Conservation (phyloP, 2,329 filamentous ascomycete species). For the Dactylellina haptotyla region DNA sequence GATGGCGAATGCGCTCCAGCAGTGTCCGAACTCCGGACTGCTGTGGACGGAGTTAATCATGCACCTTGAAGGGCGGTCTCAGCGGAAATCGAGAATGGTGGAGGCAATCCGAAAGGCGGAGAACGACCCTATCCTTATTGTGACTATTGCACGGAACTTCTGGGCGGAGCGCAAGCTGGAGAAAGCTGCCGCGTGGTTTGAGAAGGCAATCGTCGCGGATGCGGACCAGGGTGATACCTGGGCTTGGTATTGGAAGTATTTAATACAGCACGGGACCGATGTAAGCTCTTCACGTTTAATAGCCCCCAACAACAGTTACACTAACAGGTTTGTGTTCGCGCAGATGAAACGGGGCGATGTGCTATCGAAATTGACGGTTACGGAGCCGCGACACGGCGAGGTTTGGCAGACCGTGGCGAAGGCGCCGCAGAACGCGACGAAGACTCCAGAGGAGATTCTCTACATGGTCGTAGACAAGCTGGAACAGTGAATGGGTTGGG, state of each 20-base stretch:
- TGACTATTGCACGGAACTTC: constrained; percentile 92
- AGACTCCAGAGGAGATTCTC: constrained; percentile 81
- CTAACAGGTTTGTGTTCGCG: neutral
- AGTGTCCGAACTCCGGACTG: constrained; percentile 85
- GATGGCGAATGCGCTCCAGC: constrained; percentile 92
- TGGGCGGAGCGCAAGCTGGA: constrained; percentile 93
- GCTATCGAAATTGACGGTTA: constrained; percentile 79
- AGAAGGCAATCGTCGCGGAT: constrained; percentile 90
- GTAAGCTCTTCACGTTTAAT: constrained; percentile 59
- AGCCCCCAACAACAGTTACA: constrained; percentile 52
- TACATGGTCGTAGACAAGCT: constrained; percentile 75
- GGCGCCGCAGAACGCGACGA: constrained; percentile 80
- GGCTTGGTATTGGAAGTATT: constrained; percentile 98
- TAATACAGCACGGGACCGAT: constrained; percentile 89
- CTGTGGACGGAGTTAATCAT: constrained; percentile 96
- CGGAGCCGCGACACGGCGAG: constrained; percentile 92
- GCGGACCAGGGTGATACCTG: constrained; percentile 89
- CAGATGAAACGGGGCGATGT: constrained; percentile 88
- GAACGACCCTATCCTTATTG: constrained; percentile 86
- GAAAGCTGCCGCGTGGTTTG: constrained; percentile 96
- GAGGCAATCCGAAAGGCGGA: constrained; percentile 98
- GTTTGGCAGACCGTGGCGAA: constrained; percentile 88
- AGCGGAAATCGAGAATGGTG: constrained; percentile 87
- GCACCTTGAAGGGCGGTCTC: constrained; percentile 88
- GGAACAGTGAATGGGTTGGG: constrained; percentile 60